phyloP scores from a whole-genome alignment of 768 basidiomycete species.

The Sistotremastrum suecicum region DNA sequence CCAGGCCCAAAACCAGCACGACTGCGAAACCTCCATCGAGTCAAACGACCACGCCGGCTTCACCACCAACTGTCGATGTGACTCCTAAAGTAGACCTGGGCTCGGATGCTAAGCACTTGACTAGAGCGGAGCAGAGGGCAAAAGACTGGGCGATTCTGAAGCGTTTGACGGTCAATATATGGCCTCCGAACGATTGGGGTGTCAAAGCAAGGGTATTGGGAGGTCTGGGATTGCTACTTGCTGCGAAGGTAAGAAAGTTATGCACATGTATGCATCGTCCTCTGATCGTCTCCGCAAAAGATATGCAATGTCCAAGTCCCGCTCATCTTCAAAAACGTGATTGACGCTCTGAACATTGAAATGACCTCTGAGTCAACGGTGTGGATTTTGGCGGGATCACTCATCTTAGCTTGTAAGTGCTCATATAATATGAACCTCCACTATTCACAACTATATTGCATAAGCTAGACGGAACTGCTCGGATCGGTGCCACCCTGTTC shows the following conservation, averaged over 20 bases:
- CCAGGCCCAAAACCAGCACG: no score
- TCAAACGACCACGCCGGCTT: no score
- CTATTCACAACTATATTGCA: conserved; percentile 1
- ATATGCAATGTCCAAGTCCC: conserved; percentile 98
- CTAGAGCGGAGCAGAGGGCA: conserved; percentile 36
- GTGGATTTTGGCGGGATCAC: conserved; percentile 82
- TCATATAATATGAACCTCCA: neutral
- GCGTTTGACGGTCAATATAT: conserved; percentile 74
- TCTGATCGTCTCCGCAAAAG: conserved; percentile 22
- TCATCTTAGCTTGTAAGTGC: conserved; percentile 79
- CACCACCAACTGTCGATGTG: no score
- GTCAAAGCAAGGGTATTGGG: conserved; percentile 71
- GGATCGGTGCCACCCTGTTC: conserved; percentile 81
- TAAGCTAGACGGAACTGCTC: conserved; percentile 69
- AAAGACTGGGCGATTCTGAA: conserved; percentile 84
- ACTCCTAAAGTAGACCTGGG: conserved; percentile 1
- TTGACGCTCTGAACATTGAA: conserved; percentile 81
- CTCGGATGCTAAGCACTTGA: conserved; percentile 5
- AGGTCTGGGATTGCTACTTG: conserved; percentile 66
- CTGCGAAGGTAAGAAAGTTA: conserved; percentile 79
- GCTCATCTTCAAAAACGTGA: conserved; percentile 80
- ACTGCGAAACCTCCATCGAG: no score
- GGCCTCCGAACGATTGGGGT: conserved; percentile 78
- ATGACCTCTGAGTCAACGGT: conserved; percentile 63
- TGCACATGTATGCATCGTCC: neutral